phyloP scores from a whole-genome alignment of 192 early-diverging fungal species.

The Coemansia sp. region DNA sequence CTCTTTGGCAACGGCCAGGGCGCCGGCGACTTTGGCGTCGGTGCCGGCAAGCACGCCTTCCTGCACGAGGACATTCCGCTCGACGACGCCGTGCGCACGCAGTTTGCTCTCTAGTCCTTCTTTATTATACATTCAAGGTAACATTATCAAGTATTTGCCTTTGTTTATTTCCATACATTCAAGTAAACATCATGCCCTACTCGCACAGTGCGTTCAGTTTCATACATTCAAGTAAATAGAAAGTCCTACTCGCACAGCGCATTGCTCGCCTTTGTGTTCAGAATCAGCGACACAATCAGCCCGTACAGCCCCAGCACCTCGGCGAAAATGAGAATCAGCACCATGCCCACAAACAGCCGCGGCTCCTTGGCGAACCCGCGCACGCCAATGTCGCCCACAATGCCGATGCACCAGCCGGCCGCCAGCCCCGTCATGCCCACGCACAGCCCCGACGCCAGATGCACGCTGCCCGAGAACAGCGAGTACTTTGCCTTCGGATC shows the following conservation, averaged over 20 bases:
- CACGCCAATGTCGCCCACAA: slow-evolving; percentile 96
- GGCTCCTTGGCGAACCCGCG: slow-evolving; percentile 88
- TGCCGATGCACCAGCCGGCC: slow-evolving; percentile 95
- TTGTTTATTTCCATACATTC: no score
- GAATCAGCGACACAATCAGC: slow-evolving; percentile 94
- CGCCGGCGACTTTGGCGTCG: slow-evolving; percentile 75
- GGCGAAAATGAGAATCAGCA: slow-evolving; percentile 98
- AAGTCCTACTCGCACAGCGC: slow-evolving; percentile 35
- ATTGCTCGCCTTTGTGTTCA: slow-evolving; percentile 88
- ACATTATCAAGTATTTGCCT: no score
- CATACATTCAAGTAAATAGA: neutral
- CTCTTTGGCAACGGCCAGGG: slow-evolving; percentile 87
- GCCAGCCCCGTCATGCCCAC: slow-evolving; percentile 91
- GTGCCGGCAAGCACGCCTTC: slow-evolving; percentile 64
- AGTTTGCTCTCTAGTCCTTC: slow-evolving; percentile 40
- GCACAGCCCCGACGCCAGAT: slow-evolving; percentile 88
- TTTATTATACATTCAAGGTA: no score
- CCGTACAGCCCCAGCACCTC: slow-evolving; percentile 98
- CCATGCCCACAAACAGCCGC: slow-evolving; percentile 87
- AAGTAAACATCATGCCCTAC: neutral
- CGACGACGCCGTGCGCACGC: slow-evolving; percentile 28
- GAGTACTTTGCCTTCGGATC: slow-evolving; percentile 42
- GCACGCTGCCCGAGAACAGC: slow-evolving; percentile 74
- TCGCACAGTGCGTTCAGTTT: slow-evolving; percentile 42
- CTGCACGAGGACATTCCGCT: slow-evolving; percentile 67